phyloP scores from a whole-genome alignment of 768 basidiomycete genomes.

The Termitomyces sp. region DNA sequence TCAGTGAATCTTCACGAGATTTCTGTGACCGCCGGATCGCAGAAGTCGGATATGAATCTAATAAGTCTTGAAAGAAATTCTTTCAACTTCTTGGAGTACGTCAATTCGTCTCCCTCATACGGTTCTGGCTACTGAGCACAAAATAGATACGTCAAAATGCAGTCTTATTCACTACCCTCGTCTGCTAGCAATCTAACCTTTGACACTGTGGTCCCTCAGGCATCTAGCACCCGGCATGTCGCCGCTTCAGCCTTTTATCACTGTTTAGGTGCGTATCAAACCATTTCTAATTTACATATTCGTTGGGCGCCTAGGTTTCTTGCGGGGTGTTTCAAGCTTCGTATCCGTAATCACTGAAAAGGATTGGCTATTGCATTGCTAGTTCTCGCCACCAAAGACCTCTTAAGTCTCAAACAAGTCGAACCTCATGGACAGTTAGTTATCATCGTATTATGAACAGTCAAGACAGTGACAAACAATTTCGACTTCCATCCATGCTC shows the following conservation, averaged over 20 bases:
- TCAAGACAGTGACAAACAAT: neutral
- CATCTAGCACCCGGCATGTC: constrained; percentile 67
- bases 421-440: constrained; percentile 44
- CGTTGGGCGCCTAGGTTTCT: neutral
- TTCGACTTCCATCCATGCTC: neutral
- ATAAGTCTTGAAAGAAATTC: constrained; percentile 70
- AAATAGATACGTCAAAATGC: constrained; percentile 73
- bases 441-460: constrained; percentile 6
- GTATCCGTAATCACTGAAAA: neutral
- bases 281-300: neutral
- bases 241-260: constrained; percentile 84
- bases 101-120: too few species aligned
- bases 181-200: constrained; percentile 47
- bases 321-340: neutral
- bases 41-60: constrained; percentile 49
- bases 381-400: constrained; percentile 78
- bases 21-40: constrained; percentile 33
- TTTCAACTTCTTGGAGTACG: constrained; percentile 75
- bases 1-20: constrained; percentile 16
- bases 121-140: neutral
- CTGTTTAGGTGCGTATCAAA: constrained; percentile 57
- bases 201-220: constrained; percentile 58
- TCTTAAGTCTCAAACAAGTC: constrained; percentile 55
- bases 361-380: constrained; percentile 3
- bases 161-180: constrained; percentile 51